phyloP scores from a whole-genome alignment of 2,329 filamentous ascomycete species.

The Byssothecium circinans region DNA sequence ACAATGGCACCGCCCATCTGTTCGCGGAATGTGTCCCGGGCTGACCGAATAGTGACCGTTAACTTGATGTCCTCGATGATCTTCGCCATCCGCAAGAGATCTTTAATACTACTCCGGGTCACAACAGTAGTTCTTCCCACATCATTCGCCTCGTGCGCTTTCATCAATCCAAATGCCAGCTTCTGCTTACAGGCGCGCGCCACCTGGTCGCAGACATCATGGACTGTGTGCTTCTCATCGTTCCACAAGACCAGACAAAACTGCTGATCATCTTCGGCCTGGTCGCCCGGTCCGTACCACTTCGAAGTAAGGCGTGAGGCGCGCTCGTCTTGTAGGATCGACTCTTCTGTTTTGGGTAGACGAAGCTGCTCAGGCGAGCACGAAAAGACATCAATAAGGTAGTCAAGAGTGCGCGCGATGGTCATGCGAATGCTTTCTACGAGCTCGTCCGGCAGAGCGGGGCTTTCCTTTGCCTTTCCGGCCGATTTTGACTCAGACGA shows the following conservation, averaged over 20 bases:
- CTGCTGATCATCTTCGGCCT: constrained; percentile 66
- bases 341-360: constrained; percentile 78
- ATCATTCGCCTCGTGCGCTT: constrained; percentile 86
- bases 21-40: constrained; percentile 92
- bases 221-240: constrained; percentile 95
- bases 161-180: constrained; percentile 66
- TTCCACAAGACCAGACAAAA: constrained; percentile 93
- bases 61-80: constrained; percentile 95
- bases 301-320: constrained; percentile 74
- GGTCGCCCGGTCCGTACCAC: constrained; percentile 67
- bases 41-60: constrained; percentile 90
- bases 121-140: constrained; percentile 84
- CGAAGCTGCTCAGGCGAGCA: constrained; percentile 96
- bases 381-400: constrained; percentile 95
- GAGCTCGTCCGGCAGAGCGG: constrained; percentile 71
- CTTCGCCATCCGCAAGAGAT: constrained; percentile 75
- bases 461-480: constrained; percentile 61
- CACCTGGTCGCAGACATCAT: constrained; percentile 87
- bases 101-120: constrained; percentile 70
- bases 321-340: constrained; percentile 78
- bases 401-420: constrained; percentile 82
- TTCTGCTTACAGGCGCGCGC: constrained; percentile 81
- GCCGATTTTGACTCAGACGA: constrained; percentile 42
- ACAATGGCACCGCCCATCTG: constrained; percentile 99
- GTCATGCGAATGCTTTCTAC: constrained; percentile 80